Evolutionary conservation across 495 filamentous ascomycete genomes (phyloP), one percentile per base, ranked within the genome.

Genomic region (Acidomyces sp.): DNA sequence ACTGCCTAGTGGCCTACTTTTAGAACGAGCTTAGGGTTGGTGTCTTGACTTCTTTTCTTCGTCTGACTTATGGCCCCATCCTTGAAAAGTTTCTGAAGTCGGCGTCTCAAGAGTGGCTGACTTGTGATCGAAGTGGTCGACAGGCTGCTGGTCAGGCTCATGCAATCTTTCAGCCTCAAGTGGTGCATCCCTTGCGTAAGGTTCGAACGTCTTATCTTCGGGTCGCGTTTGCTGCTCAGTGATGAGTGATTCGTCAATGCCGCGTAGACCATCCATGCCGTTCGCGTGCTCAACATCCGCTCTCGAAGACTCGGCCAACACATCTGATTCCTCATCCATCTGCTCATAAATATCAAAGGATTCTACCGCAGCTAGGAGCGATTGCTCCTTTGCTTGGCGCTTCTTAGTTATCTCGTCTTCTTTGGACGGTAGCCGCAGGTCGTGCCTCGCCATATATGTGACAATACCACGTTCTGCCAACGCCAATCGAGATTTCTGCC

Each of bases 401-500:
- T 24, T 13, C 21, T 28, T 29, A 2, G 12, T 27, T n/a, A 34
- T 28, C 31, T 10, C 33, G 15, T 43, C 42, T n/a, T 23, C 43
- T 16, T 43, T 38, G 2, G 15, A 34, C 1, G 48, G 48, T 27
- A 38, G 18, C 31, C 46, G 24, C 6, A 51, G 35, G 9, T 34
- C 34, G 19, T 51, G 48, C 10, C 37, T 23, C 19, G 27, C 31
- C 26, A n/a, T 32, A n/a, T 11, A 15, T 2, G 17, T 22, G 1
- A 36, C n/a, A 20, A 21, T 24, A 4, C 43, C 48, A 6, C 20
- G 21, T 17, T 4, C 21, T 15, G 47, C 47, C 11, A 20, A 22
- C 24, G 2, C 15, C 12, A 32, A 53, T 40, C 90, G 72, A 42
- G 68, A 63, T 43, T 62, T 45, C 52, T 86, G 78, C 22, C 90